Evolutionary conservation across 2,329 filamentous ascomycete species (phyloP), one percentile per base, ranked within the genome.

Genomic region (Penicillium sp.): DNA sequence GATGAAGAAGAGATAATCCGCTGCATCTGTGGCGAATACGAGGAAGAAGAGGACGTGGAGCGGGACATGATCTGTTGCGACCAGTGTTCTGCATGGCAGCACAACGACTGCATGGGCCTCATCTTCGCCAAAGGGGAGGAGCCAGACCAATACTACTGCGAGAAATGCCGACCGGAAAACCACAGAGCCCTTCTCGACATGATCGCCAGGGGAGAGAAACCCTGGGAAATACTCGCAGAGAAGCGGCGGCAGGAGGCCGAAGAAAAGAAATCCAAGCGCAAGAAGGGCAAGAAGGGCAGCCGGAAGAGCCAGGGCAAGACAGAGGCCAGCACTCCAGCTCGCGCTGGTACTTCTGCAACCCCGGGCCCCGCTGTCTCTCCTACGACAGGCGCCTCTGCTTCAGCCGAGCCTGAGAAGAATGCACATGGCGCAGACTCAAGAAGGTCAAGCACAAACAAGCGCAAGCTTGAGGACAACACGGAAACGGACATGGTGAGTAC

Each of bases 11-110:
- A 91, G 66, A 83, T 94, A 60, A 96, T 97, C 59, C 88, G 93
- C 61, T 99, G 93, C 72, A 89, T 97, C 43, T 99, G 93, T 68
- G 93, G 94, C 61, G 88, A 90, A 52, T 89, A 89, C 37, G 88
- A 90, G 62, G 88, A 91, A 60, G 89, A 92, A 54, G 90, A 93
- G 61, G 90, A 95, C 62, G 87, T 90, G 12, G 90, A 89, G 60
- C 88, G 94, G 63, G 87, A 91, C 46, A 97, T 96, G 91, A 96
- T 99, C 65, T 91, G 89, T 55, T 99, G 94, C 77, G 94, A 99
- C 72, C 84, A 84, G 40, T 99, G 94, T 73, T 85, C 85, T 42
- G 93, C 88, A 34, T 99, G 94, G 94, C 94, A 99, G 74, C 94
- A 99, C 74, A 97, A 97, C 67, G 87, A 95, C 58, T 99, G 94